A percentile compares a stretch with the other conserved stretches of the same genome.
Evolutionary conservation across 441 rosid genomes (phyloP).

Genomic region (Populus hybrid): DNA sequence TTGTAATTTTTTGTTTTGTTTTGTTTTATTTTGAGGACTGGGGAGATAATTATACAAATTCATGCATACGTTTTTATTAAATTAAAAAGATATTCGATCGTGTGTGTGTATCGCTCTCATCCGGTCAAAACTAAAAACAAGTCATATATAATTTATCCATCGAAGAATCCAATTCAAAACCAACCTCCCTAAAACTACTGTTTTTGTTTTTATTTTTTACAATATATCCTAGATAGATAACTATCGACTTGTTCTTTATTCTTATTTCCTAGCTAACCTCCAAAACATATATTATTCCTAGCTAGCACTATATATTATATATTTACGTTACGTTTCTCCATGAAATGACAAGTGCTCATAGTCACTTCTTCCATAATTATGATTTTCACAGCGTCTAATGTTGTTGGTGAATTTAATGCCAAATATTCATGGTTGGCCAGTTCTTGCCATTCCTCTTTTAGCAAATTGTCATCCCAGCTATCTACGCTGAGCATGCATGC

Average conservation of each 20-base stretch:
- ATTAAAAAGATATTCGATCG: neutral
- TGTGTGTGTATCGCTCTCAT: neutral
- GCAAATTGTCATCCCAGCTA: too few species aligned
- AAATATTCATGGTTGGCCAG: neutral
- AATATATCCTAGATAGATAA: neutral
- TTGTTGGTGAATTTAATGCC: neutral
- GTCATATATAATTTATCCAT: neutral
- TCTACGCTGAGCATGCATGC: too few species aligned
- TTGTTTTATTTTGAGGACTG: neutral
- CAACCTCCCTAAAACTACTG: neutral
- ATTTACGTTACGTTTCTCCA: too few species aligned
- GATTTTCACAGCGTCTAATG: too few species aligned
- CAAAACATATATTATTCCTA: neutral
- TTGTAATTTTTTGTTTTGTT: neutral
- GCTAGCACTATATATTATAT: too few species aligned
- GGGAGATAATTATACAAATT: neutral
- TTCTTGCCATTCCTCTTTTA: too few species aligned
- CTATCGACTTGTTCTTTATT: neutral
- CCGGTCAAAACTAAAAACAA: neutral
- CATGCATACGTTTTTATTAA: neutral
- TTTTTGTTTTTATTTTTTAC: neutral
- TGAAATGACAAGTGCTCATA: neutral
- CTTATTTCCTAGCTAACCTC: neutral
- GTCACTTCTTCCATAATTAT: too few species aligned
- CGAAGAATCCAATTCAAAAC: neutral